Base-by-base conservation (phyloP, 2,329 filamentous ascomycete species). In the Chrysosporium keratinophilum region DNA sequence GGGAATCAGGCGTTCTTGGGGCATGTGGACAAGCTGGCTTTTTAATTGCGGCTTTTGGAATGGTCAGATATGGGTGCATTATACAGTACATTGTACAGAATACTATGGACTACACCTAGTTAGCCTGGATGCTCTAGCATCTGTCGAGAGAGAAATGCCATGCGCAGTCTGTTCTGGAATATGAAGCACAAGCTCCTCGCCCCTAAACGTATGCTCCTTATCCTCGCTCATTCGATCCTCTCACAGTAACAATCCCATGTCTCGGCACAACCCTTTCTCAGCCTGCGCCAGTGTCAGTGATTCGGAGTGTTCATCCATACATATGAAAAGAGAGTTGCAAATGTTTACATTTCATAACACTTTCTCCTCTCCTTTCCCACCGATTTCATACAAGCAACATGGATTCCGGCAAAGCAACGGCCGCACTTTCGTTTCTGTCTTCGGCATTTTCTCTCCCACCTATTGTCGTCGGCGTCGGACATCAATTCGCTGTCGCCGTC, bases 1-100 rank as follows among this genome's bases (percentile, higher is more conserved):
- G 77, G 78, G 35, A 81, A 81, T 57, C 79, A 83, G 1, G 79
- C 82, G 17, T 88, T 88, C 63, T 64, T 88, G 57, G 85, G 85
- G 0, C 65, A 66, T 17, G 72, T 79, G 9, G 72, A 75, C 47
- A 70, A 69, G n/a, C 57, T 79, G 47, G 72, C 62, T 17, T 69
- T 69, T 56, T 70, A 58, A 46, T 33, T 33, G 11, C 14, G 7
- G 23, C 23, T 3, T 28, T 3, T 4, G 23, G 7, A 28, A 28
- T 28, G 23, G 3, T 28, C 23, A 28, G 3, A 28, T 7, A 28
- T 28, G 3, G 23, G 23, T 28, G 23, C 23, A 28, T 28, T n/a
- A n/a, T n/a, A n/a, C n/a, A n/a, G n/a, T n/a, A 2, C 31, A 35
- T 15, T 17, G 12, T 35, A 10, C 44, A 34, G 15, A n/a, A 23